A percentile compares a stretch with the other conserved stretches of the same genome.
phyloP scores from a whole-genome alignment of 73 alveolate species.

The Paramecium tetraurelia region DNA sequence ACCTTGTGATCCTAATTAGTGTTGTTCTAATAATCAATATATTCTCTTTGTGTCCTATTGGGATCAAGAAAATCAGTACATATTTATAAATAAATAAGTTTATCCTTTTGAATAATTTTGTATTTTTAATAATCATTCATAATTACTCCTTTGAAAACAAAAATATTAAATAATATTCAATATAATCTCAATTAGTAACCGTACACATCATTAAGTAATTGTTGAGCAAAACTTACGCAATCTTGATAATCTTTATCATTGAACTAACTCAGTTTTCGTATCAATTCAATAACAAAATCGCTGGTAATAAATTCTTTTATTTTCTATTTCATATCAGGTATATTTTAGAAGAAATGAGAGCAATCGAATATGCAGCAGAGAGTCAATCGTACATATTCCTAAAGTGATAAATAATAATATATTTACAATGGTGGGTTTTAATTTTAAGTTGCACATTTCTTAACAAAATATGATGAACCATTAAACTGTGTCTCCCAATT shows the following conservation, averaged over 20 bases:
- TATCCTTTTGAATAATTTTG: no score
- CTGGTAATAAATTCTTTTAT: constrained; percentile 7
- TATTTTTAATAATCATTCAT: not conserved
- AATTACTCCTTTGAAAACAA: not conserved
- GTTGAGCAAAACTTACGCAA: not conserved
- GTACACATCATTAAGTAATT: not conserved
- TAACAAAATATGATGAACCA: not conserved
- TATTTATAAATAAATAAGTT: no score
- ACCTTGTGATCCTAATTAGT: no score
- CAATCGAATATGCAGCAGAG: not conserved
- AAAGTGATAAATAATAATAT: not conserved
- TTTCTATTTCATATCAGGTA: not conserved
- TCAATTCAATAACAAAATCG: not conserved
- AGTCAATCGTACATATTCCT: not conserved
- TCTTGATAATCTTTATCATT: not conserved
- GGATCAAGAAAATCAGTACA: not conserved
- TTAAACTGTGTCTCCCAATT: not conserved
- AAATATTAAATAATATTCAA: not conserved
- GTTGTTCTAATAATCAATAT: no score
- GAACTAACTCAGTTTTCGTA: not conserved
- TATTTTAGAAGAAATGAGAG: not conserved
- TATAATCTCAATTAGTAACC: not conserved
- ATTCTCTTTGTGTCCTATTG: not conserved
- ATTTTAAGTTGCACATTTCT: constrained; percentile 17
- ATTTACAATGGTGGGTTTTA: constrained; percentile 17